Evolutionary conservation across 768 basidiomycete genomes (phyloP).

Genomic region (Pilatotrama ljubarskyi): DNA sequence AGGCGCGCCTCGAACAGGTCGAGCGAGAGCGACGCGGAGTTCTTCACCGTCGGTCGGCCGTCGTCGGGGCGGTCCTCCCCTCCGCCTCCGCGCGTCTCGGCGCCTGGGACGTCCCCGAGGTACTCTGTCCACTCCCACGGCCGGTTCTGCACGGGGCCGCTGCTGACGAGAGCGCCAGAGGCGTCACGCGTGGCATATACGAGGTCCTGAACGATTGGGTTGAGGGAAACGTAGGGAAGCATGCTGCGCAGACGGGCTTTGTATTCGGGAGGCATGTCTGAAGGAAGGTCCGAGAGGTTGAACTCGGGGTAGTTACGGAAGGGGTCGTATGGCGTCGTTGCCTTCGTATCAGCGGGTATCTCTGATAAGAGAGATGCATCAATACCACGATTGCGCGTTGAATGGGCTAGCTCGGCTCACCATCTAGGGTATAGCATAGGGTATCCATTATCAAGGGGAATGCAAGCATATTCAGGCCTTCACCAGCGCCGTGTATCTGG

Average conservation of each 20-base stretch:
- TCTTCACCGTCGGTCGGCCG: conserved; percentile 50
- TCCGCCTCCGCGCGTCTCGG: conserved; percentile 41
- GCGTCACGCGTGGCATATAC: conserved; percentile 57
- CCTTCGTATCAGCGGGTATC: conserved; percentile 58
- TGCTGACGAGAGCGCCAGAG: conserved; percentile 49
- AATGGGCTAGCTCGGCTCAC: too few relatives aligned
- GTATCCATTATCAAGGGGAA: conserved; percentile 76
- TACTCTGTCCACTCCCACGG: conserved; percentile 91
- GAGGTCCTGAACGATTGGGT: conserved; percentile 55
- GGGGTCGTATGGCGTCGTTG: conserved; percentile 51
- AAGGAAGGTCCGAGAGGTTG: conserved; percentile 50
- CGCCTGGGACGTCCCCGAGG: conserved; percentile 53
- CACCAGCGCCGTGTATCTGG: conserved; percentile 59
- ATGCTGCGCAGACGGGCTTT: conserved; percentile 58
- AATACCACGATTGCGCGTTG: too few relatives aligned
- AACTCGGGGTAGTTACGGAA: conserved; percentile 64
- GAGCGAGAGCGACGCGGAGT: conserved; percentile 69
- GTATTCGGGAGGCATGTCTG: conserved; percentile 57
- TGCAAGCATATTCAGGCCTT: conserved; percentile 51
- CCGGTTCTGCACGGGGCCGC: conserved; percentile 61
- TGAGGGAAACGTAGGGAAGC: conserved; percentile 54
- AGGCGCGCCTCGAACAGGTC: conserved; percentile 66
- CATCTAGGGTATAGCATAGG: conserved; percentile 70
- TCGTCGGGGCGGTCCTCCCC: conserved; percentile 39
- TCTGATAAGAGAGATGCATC: conserved; percentile 42